Evolutionary conservation across 78 protist genomes (phyloP), one percentile per base, ranked within the genome.

Genomic region (Mantamonas sphyraenae): DNA sequence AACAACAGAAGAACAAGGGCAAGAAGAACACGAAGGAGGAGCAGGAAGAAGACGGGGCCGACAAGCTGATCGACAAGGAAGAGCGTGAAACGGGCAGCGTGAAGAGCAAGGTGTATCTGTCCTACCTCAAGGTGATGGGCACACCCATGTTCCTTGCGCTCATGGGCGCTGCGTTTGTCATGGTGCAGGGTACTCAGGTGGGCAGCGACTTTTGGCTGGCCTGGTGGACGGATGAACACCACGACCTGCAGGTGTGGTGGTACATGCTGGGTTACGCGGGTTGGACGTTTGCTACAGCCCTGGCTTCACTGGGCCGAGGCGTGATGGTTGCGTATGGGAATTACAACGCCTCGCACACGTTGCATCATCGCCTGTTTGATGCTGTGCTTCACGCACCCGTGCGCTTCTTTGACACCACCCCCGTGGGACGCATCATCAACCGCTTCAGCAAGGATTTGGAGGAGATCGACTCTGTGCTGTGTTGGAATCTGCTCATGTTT

Each of bases 371-470:
- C 22, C 33, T 50, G 65, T 26, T 80, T 39, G 66, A 1, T 3
- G n/a, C 64, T 3, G 55, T 83, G 37, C 2, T 74, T 30, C 30
- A 9, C 34, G 55, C 81, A 7, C 83, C 83, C 35, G 35, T 55
- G 40, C 0, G 73, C 76, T 90, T 91, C 82, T 92, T 90, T 66
- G 97, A 93, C 71, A 78, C 89, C 3, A 93, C 94, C 4, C 98
- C 98, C 12, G 50, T 79, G 8, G 98, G 98, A 22, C 75, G 95
- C 19, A 84, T 94, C 58, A 50, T 94, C 47, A 91, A 90, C 75
- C 88, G 96, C 76, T 94, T 94, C 86, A 43, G 87, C 34, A 72
- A 73, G 69, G 98, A 94, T 74, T 37, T 80, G 40, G 43, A 78
- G 30, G 26, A 38, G 17, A 57, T 91, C n/a, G 98, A 94, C 74